phyloP scores from a whole-genome alignment of 1,284 basidiomycete genomes.

The Moesziomyces globuligerus region DNA sequence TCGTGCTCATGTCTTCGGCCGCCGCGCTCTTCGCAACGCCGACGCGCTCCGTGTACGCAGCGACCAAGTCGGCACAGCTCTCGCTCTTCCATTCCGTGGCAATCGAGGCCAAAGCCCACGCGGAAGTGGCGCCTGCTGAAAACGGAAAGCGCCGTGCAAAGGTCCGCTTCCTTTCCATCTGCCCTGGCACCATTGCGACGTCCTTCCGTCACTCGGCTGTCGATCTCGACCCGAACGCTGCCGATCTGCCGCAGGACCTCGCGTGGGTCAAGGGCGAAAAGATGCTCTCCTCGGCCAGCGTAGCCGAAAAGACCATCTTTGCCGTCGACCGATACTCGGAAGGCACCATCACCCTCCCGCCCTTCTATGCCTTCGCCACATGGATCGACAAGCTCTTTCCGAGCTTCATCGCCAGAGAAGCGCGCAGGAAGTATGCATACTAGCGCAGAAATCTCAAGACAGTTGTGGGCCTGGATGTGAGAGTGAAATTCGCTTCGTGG shows the following conservation, averaged over 20 bases:
- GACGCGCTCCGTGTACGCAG: conserved; percentile 83
- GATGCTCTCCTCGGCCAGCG: conserved; percentile 41
- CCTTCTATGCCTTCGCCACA: conserved; percentile 44
- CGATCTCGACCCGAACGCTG: conserved; percentile 31
- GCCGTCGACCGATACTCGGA: conserved; percentile 44
- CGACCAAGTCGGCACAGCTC: conserved; percentile 83
- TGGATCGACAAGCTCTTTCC: conserved; percentile 41
- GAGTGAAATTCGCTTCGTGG: no score
- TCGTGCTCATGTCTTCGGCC: conserved; percentile 82
- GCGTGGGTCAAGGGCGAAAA: conserved; percentile 48
- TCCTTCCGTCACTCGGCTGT: conserved; percentile 60
- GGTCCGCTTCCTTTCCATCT: conserved; percentile 58
- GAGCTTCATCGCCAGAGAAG: conserved; percentile 23
- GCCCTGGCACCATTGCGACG: conserved; percentile 62
- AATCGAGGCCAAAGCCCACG: conserved; percentile 73
- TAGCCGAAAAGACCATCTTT: conserved; percentile 48
- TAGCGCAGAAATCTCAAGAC: conserved; percentile 2
- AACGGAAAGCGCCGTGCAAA: conserved; percentile 22
- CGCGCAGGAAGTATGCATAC: conserved; percentile 44
- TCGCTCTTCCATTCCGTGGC: conserved; percentile 80
- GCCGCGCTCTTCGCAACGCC: conserved; percentile 85
- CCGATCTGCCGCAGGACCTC: conserved; percentile 37
- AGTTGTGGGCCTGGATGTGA: no score
- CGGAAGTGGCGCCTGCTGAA: conserved; percentile 12
- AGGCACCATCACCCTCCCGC: conserved; percentile 44